phyloP scores from a whole-genome alignment of 2,329 filamentous ascomycete species.

The Exutisphaerella laricina region DNA sequence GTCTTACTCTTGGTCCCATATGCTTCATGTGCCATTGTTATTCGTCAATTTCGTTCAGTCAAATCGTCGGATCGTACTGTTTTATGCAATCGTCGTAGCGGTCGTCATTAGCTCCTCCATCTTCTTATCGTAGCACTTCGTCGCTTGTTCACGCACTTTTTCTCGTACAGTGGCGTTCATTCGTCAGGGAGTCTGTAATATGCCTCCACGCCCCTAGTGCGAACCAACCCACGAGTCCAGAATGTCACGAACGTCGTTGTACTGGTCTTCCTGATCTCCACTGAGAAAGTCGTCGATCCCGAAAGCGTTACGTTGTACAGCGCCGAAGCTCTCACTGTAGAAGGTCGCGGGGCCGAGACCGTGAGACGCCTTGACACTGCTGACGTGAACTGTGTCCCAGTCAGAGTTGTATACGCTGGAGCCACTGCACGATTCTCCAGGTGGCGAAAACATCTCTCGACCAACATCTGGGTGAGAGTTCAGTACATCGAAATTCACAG shows the following conservation, averaged over 20 bases:
- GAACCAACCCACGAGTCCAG: constrained; percentile 22
- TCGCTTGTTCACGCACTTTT: constrained; percentile 1
- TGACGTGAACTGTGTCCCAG: constrained; percentile 21
- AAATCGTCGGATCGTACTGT: constrained; percentile 2
- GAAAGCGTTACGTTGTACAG: constrained; percentile 42
- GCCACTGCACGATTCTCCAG: constrained; percentile 26
- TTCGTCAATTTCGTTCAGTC: constrained; percentile 4
- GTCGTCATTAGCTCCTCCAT: constrained; percentile 15
- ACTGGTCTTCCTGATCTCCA: constrained; percentile 6
- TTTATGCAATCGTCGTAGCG: constrained; percentile 4
- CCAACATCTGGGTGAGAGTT: constrained; percentile 23
- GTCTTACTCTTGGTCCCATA: not conserved
- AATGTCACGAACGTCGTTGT: constrained; percentile 21
- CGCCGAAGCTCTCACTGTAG: constrained; percentile 85
- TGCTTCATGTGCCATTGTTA: constrained; percentile 5
- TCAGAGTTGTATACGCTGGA: constrained; percentile 28
- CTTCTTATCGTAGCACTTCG: constrained; percentile 14
- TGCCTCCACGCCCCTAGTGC: constrained; percentile 7
- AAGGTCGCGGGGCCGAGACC: constrained; percentile 62
- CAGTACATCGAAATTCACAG: constrained; percentile 21
- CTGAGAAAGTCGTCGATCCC: constrained; percentile 20
- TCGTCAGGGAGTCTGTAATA: constrained; percentile 7
- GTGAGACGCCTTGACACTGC: constrained; percentile 16
- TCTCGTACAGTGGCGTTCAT: constrained; percentile 6
- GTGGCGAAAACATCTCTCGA: constrained; percentile 25